Evolutionary conservation across 164 flowering plant species (phyloP).

Genomic region (Houttuynia cordata): DNA sequence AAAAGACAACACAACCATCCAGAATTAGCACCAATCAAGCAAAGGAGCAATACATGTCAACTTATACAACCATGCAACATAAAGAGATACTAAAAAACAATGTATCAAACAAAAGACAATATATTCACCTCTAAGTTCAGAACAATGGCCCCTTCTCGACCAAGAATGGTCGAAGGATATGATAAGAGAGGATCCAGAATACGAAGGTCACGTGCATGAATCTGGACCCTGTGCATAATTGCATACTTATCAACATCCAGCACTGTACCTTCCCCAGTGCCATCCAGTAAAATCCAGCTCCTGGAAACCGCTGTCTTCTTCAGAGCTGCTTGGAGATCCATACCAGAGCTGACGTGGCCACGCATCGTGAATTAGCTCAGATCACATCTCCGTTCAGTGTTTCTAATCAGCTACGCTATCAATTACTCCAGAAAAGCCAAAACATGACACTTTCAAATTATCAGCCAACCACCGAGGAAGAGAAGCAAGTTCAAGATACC

Average conservation of each 20-base stretch:
- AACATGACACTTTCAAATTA: no score
- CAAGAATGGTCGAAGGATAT: constrained; percentile 93
- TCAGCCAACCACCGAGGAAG: no score
- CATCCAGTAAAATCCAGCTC: constrained; percentile 66
- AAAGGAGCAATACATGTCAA: not conserved
- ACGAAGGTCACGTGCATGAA: constrained; percentile 88
- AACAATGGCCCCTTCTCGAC: constrained; percentile 80
- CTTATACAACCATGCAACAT: not conserved
- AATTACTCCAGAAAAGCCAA: no score
- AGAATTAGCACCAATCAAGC: not conserved
- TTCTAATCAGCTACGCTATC: no score
- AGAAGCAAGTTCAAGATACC: no score
- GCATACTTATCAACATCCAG: constrained; percentile 81
- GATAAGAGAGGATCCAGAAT: constrained; percentile 85
- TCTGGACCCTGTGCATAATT: constrained; percentile 79
- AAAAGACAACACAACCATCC: constrained; percentile 2
- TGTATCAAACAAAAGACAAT: no score
- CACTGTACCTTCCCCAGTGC: constrained; percentile 40
- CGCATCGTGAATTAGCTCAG: constrained; percentile 27
- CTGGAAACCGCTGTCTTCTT: constrained; percentile 55
- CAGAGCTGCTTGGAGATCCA: constrained; percentile 35
- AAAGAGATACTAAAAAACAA: not conserved
- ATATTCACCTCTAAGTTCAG: constrained; percentile 77
- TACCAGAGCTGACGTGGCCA: constrained; percentile 29
- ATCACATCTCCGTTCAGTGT: constrained; percentile 3